Evolutionary conservation across 306 rosid species (phyloP), one percentile per base, ranked within the genome.

Genomic region (Trichosanthes truncata): DNA sequence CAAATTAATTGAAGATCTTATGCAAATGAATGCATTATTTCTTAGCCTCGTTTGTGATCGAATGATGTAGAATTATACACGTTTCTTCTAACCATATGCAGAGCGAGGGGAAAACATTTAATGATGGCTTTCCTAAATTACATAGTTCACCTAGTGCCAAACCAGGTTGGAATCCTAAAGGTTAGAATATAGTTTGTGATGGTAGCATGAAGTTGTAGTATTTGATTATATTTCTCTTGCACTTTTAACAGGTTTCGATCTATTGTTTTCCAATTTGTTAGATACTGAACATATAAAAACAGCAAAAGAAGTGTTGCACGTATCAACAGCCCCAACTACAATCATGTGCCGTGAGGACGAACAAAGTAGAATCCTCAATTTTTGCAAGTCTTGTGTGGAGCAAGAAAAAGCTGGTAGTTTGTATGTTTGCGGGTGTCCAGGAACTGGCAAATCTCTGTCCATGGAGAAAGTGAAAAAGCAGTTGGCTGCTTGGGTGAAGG

Each of bases 351-450:
- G 97, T 5, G 96, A 94, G 57, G 86, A 81, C 1, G 97, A 90
- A 87, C 97, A 89, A 81, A 83, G 81, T 72, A 83, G 86, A 85
- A 89, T 94, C 57, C 78, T 79, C 91, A 36, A 83, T 77, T 92
- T 94, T 84, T 88, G 93, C 73, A 91, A 92, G 81, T 79, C 83
- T 2, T 83, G 90, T 72, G 41, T 94, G 10, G 91, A 89, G 79
- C 89, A 85, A 38, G 86, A 87, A 69, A 92, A 90, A 81, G 84
- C 96, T 18, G 93, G 91, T 76, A 88, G 94, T 84, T 78, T 94
- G 12, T 94, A 92, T 48, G 83, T 92, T 0, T 92, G 98, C 38
- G 98, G 98, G n/a, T 91, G 97, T 57, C 97, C 98, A 0, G 98
- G 98, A 53, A 92, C 98, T 0, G 97, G 97, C 14, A 95, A 95